Conservation (phyloP, 2,329 filamentous ascomycete species). For the Pseudogymnoascus sp. region DNA sequence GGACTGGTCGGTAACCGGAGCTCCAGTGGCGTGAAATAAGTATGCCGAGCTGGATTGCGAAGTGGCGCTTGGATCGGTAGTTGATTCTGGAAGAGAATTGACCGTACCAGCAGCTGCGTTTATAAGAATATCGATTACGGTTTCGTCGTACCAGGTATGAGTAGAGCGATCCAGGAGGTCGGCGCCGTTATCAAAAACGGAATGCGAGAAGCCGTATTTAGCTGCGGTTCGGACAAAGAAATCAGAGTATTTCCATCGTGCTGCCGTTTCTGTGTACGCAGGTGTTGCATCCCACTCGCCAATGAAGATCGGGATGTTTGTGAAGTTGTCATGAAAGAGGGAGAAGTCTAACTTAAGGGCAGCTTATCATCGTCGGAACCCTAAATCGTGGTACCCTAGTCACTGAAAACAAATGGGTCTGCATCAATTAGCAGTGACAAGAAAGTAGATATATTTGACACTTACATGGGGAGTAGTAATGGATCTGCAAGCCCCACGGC, state of each 20-base stretch:
- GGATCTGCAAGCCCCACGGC: neutral
- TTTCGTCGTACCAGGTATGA: neutral
- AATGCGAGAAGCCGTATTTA: neutral
- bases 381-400: neutral
- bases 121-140: neutral
- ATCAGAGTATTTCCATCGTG: neutral
- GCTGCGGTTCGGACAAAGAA: neutral
- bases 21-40: neutral
- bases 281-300: neutral
- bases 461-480: neutral
- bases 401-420: neutral
- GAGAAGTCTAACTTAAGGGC: neutral
- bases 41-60: neutral
- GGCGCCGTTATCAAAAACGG: neutral
- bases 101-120: neutral
- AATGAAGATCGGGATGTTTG: neutral
- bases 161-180: neutral
- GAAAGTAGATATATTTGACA: neutral
- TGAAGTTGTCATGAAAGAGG: neutral
- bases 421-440: neutral
- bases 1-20: neutral
- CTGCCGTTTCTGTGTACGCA: neutral
- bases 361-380: neutral
- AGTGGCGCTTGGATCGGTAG: neutral
- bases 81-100: neutral